Conservation (phyloP, 164 flowering plant genomes). For the Vitis cinerea region DNA sequence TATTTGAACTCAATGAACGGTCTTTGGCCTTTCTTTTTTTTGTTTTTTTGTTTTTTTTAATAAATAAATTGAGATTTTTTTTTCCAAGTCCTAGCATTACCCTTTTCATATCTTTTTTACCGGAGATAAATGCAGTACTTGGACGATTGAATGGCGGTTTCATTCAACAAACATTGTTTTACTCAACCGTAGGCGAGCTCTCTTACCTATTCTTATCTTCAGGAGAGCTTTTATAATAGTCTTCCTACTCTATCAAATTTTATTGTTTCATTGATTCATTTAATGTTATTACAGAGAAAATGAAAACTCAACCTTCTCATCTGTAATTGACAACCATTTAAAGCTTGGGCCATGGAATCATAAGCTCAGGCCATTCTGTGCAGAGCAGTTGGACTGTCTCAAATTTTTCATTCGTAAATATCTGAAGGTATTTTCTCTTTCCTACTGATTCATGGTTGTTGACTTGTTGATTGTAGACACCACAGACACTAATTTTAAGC, state of each 20-base stretch:
- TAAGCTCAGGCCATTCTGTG: slow-evolving; percentile 55
- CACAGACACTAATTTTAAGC: too few species aligned
- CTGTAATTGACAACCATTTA: slow-evolving; percentile 70
- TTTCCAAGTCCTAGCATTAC: not conserved
- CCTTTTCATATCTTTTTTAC: not conserved
- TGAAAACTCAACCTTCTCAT: slow-evolving; percentile 48
- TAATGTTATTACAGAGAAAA: slow-evolving; percentile 46
- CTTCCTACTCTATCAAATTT: not conserved
- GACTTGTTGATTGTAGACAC: slow-evolving; percentile 16
- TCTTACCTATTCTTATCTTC: not conserved
- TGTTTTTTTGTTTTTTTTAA: too few species aligned
- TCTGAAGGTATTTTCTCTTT: slow-evolving; percentile 51
- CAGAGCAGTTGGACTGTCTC: slow-evolving; percentile 52
- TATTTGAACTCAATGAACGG: too few species aligned
- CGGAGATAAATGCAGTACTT: slow-evolving; percentile 43
- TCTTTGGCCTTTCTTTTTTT: too few species aligned
- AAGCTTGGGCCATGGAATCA: slow-evolving; percentile 68
- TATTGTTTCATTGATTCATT: slow-evolving; percentile 1
- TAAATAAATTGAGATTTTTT: too few species aligned
- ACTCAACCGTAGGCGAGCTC: slow-evolving; percentile 67
- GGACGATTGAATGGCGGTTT: slow-evolving; percentile 95
- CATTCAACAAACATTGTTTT: slow-evolving; percentile 71
- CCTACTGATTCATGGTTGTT: not conserved
- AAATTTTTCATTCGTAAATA: slow-evolving; percentile 65
- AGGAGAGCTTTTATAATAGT: not conserved